Evolutionary conservation across 2,329 filamentous ascomycete species (phyloP).

Genomic region (Exophiala lecanii-corni): DNA sequence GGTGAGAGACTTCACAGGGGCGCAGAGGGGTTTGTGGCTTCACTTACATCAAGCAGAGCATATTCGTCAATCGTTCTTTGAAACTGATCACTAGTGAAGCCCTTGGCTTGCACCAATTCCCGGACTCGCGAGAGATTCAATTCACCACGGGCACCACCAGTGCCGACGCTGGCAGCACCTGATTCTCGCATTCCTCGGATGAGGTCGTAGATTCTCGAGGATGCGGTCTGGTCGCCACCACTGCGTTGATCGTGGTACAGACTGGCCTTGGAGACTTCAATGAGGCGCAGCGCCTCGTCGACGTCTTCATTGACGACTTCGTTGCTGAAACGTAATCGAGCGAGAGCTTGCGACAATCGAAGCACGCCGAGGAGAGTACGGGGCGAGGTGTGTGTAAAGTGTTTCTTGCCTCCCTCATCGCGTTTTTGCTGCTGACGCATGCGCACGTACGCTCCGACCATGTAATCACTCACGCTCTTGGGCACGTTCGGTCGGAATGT

Average conservation of each 20-base stretch:
- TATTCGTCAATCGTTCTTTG: constrained; percentile 84
- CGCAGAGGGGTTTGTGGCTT: no score
- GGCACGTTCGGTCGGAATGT: constrained; percentile 84
- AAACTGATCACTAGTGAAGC: constrained; percentile 94
- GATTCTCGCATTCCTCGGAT: constrained; percentile 83
- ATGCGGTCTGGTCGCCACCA: constrained; percentile 69
- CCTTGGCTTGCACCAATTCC: constrained; percentile 89
- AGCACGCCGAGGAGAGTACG: constrained; percentile 90
- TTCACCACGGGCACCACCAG: constrained; percentile 65
- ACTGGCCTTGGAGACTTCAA: constrained; percentile 90
- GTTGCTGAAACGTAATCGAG: constrained; percentile 81
- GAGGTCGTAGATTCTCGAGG: constrained; percentile 89
- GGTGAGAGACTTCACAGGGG: no score
- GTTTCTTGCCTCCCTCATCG: constrained; percentile 84
- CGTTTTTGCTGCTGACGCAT: constrained; percentile 88
- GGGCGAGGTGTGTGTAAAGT: constrained; percentile 89
- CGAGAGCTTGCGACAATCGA: constrained; percentile 88
- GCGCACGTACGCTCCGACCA: constrained; percentile 93
- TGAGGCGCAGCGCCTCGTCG: constrained; percentile 84
- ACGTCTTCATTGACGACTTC: constrained; percentile 87
- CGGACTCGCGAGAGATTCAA: constrained; percentile 83
- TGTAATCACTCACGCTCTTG: constrained; percentile 83
- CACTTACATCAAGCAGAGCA: constrained; percentile 78
- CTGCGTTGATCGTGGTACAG: constrained; percentile 65
- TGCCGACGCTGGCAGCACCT: constrained; percentile 72